Base-by-base conservation (phyloP, 768 basidiomycete genomes). In the Mycena kentingensis region DNA sequence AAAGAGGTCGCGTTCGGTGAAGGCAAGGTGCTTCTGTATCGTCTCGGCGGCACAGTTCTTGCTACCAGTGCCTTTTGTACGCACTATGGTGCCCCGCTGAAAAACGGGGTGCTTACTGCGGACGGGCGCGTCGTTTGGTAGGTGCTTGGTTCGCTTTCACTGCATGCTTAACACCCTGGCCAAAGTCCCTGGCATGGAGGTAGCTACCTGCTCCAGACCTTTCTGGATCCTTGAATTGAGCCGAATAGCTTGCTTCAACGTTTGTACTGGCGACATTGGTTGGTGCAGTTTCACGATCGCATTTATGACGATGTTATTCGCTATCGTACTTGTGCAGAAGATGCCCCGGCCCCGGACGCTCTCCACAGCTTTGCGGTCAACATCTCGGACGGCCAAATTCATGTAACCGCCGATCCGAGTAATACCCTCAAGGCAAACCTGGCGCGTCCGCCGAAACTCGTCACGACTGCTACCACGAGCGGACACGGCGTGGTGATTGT, bases 41-140 rank as follows among this genome's bases (percentile, higher is more conserved):
- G 85, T 45, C 68, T 94, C 16, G 87, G 86, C 25, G 84, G 87
- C 61, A 81, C 86, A 58, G 72, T 92, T 1, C 77, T 88, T 59
- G 89, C 91, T 5, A 93, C 88, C 1, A 86, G 84, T 54, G 89
- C 89, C 2, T 88, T 82, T 69, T 96, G 93, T 70, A 94, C 92
- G 2, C 93, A 96, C 67, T 95, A 93, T 65, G 93, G 93, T 11
- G 93, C 93, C 3, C 91, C 92, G 2, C 77, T 95, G 2, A 83
- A 77, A 4, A 92, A 91, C 68, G 93, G 92, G 46, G 85, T 92
- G 10, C 73, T 93, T 49, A 81, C 86, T 7, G 77, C 86, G 28
- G 87, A 89, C 66, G 92, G 89, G 10, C 74, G 88, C 54, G 80
- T 95, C 18, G 82, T 88, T 43, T 95, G 93, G 85, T 84, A 63